A percentile compares a stretch with the other conserved stretches of the same genome.
phyloP scores from a whole-genome alignment of 495 filamentous ascomycete genomes.

The Tuber microsphaerosporum region DNA sequence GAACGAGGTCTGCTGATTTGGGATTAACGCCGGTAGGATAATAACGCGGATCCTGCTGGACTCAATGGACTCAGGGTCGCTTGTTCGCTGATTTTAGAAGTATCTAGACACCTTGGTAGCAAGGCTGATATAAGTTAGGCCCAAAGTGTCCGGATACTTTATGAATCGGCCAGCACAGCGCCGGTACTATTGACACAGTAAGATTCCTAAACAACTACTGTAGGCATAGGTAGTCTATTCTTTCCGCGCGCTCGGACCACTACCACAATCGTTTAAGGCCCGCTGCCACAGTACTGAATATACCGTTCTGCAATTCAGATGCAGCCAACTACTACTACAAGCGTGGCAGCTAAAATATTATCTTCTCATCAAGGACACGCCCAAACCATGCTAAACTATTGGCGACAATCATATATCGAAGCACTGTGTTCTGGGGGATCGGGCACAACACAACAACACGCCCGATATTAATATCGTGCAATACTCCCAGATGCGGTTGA shows the following conservation, averaged over 20 bases:
- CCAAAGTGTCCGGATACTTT: too few species aligned
- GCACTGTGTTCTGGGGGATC: neutral
- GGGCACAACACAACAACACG: neutral
- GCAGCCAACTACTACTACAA: too few species aligned
- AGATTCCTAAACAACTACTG: neutral
- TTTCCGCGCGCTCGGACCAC: neutral
- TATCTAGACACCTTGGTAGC: too few species aligned
- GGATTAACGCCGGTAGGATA: neutral
- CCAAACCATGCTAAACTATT: neutral
- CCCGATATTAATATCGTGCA: neutral
- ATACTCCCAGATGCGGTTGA: neutral
- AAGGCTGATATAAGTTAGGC: too few species aligned
- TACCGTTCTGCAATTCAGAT: neutral
- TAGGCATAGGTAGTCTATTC: neutral
- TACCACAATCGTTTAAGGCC: neutral
- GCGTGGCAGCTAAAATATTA: neutral
- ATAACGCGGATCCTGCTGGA: neutral
- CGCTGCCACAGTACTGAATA: too few species aligned
- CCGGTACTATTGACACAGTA: neutral
- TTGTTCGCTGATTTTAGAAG: too few species aligned
- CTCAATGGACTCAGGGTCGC: too few species aligned
- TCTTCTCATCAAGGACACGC: neutral
- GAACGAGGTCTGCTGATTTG: neutral
- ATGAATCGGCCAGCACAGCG: too few species aligned
- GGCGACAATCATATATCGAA: neutral